Evolutionary conservation across 495 filamentous ascomycete species (phyloP), one percentile per base, ranked within the genome.

Genomic region (Lophiostoma macrostomum): DNA sequence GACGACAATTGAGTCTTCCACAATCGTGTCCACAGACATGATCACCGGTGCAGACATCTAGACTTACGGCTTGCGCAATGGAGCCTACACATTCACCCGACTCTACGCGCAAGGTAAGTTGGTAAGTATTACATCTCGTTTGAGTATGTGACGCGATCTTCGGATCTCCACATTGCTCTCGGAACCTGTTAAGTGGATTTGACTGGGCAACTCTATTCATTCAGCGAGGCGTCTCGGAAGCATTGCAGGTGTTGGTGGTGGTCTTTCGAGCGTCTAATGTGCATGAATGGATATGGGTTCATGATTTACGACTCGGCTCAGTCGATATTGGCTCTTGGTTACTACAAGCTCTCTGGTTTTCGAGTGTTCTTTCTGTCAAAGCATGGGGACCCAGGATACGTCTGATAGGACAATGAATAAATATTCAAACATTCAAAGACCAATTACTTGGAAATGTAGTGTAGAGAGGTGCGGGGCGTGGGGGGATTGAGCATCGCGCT

Each of bases 31-130:
- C 19, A 23, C 16, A 18, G 30, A 36, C 27, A 12, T 29, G 14
- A 20, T 25, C 24, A 13, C 29, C 13, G 5, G 25, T 27, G 23
- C 29, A 46, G 40, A 36, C 18, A 49, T 19, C 30, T 8, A 39
- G 11, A 48, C 42, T n/a, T 37, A 52, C 39, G 43, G 54, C 60
- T 63, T 53, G 60, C 60, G 60, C 54, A 63, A 63, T 32, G 60
- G 53, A 54, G 60, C 44, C 29, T 5, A 42, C 19, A 42, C n/a
- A 41, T 13, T 35, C 13, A 51, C 14, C 59, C 54, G 48, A 63
- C 60, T 54, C 44, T 62, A 58, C 54, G 60, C 60, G 60, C 54
- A 63, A 53, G 58, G 58, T 62, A 62, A 62, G 58, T 50, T 52
- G 60, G 60, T 63, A 63, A 63, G 60, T 63, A 63, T 56, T 40